Percentiles rank a stretch among this genome's conserved stretches.
These are phyloP conservation scores for Saksenaea vasiformis DNA, from an alignment of 371 early-diverging fungal species.

Conservation along the genomic window DNA sequence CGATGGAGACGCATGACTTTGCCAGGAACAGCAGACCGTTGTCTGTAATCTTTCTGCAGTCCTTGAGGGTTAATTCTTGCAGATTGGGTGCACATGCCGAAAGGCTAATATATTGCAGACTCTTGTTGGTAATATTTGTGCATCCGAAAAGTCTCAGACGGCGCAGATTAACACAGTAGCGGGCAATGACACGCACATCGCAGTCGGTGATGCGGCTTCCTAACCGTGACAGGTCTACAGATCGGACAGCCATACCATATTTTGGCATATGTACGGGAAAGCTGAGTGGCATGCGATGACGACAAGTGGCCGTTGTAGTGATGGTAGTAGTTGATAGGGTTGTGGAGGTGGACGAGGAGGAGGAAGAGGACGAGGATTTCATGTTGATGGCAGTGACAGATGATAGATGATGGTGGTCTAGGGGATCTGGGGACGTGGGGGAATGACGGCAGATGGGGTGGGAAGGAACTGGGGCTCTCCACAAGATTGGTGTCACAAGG, in stretches of 20 bases:
- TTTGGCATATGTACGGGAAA: constrained; percentile 32
- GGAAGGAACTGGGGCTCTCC: constrained; percentile 32
- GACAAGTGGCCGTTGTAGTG: neutral
- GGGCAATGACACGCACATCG: constrained; percentile 26
- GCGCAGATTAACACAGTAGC: constrained; percentile 23
- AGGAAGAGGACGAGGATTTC: too few relatives aligned
- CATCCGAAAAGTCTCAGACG: constrained; percentile 21
- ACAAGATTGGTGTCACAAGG: constrained; percentile 36
- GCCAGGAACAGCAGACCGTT: constrained; percentile 23
- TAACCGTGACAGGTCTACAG: constrained; percentile 21
- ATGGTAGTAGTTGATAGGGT: neutral
- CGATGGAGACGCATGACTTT: constrained; percentile 11
- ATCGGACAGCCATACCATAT: constrained; percentile 31
- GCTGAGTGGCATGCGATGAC: constrained; percentile 11
- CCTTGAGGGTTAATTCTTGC: constrained; percentile 22
- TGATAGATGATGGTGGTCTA: neutral
- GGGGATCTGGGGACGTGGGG: constrained; percentile 8
- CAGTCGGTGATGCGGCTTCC: constrained; percentile 27
- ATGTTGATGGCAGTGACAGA: constrained; percentile 8
- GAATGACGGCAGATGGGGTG: constrained; percentile 10
- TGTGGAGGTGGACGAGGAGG: too few relatives aligned
- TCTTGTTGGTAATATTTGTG: constrained; percentile 24
- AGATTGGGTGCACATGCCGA: constrained; percentile 21
- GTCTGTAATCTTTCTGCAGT: constrained; percentile 37
- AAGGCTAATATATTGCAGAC: constrained; percentile 16